Evolutionary conservation across 352 stramenopile species (phyloP).

Genomic region (Phytophthora chlamydospora): DNA sequence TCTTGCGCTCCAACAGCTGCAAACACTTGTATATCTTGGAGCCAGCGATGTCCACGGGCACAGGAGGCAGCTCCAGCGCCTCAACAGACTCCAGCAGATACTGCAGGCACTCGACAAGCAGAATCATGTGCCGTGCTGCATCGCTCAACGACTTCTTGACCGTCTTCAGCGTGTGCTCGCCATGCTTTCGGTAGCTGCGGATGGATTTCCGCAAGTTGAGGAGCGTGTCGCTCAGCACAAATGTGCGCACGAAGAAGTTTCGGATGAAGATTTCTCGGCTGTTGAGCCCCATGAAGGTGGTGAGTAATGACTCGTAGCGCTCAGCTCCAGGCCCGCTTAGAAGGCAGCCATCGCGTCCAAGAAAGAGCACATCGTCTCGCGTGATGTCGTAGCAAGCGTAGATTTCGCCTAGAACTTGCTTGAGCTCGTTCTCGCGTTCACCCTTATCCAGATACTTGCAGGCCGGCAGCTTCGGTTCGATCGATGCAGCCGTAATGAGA

Average conservation of each 20-base stretch:
- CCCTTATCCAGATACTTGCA: constrained; percentile 98
- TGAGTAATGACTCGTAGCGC: constrained; percentile 96
- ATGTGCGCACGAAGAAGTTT: constrained; percentile 97
- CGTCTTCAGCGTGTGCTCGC: constrained; percentile 63
- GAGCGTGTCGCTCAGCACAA: constrained; percentile 96
- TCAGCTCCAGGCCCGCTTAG: constrained; percentile 93
- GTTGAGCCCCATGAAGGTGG: constrained; percentile 95
- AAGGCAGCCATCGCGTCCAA: constrained; percentile 94
- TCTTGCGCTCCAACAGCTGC: constrained; percentile 88
- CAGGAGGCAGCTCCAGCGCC: constrained; percentile 71
- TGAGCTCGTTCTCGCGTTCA: constrained; percentile 98
- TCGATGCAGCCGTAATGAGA: constrained; percentile 96
- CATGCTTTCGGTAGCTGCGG: constrained; percentile 83
- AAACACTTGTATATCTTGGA: constrained; percentile 93
- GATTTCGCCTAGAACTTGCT: constrained; percentile 95
- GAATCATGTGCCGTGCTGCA: constrained; percentile 94
- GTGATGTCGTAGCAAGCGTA: constrained; percentile 97
- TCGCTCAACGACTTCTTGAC: constrained; percentile 92
- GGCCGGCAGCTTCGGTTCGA: constrained; percentile 95
- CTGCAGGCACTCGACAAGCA: constrained; percentile 96
- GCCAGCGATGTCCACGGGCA: constrained; percentile 53
- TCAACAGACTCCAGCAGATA: constrained; percentile 96
- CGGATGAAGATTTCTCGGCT: constrained; percentile 98
- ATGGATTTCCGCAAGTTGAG: constrained; percentile 89
- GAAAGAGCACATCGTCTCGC: constrained; percentile 95